Conservation (phyloP, 2,329 filamentous ascomycete species). For the Phaeosphaeriaceae sp. region DNA sequence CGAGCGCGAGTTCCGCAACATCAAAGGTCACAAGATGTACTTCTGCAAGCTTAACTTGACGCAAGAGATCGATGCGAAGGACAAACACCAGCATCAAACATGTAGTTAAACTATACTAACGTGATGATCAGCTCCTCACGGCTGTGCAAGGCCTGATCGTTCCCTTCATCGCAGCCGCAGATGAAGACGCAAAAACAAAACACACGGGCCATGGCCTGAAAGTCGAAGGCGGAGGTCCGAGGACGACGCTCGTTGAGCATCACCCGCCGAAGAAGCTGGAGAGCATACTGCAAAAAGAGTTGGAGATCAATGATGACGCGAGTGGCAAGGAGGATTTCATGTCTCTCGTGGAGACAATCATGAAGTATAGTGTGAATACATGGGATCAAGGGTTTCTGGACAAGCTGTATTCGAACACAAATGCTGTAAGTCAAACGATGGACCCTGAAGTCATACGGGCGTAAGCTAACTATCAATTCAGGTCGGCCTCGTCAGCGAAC, state of each 20-base stretch:
- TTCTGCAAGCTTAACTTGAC: not conserved
- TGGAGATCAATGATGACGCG: constrained; percentile 49
- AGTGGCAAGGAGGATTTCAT: constrained; percentile 54
- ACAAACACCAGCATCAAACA: not conserved
- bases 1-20: constrained; percentile 6
- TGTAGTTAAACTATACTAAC: not conserved
- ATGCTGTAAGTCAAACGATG: constrained; percentile 76
- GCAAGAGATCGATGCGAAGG: not conserved
- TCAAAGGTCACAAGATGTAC: constrained; percentile 8
- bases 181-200: constrained; percentile 67
- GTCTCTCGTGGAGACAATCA: constrained; percentile 68
- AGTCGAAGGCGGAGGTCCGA: constrained; percentile 68
- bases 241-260: constrained; percentile 54
- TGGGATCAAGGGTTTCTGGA: constrained; percentile 97
- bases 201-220: constrained; percentile 64
- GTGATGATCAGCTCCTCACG: constrained; percentile 17
- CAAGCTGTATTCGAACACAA: constrained; percentile 91
- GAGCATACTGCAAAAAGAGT: constrained; percentile 42
- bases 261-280: constrained; percentile 54
- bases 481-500: constrained; percentile 84
- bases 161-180: constrained; percentile 74
- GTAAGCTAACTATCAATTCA: constrained; percentile 31
- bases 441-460: no score
- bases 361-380: constrained; percentile 94
- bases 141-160: constrained; percentile 73